Evolutionary conservation across 2,329 filamentous ascomycete species (phyloP).

Genomic region (Hypoxylon sp.): DNA sequence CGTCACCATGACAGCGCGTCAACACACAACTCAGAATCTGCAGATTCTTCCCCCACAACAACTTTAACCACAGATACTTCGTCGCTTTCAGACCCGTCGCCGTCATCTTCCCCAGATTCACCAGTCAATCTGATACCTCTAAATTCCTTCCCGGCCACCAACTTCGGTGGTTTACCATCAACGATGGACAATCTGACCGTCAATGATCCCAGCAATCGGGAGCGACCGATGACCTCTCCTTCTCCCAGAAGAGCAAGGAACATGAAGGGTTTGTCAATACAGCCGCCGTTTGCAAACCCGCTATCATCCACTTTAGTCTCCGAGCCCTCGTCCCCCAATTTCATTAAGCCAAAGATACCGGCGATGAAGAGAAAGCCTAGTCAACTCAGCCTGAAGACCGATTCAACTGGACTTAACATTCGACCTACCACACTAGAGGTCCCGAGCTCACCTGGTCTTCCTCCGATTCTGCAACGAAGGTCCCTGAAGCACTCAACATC

Average conservation of each 20-base stretch:
- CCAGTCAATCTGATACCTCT: constrained; percentile 81
- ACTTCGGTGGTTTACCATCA: constrained; percentile 64
- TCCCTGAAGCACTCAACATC: constrained; percentile 77
- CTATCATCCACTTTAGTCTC: constrained; percentile 68
- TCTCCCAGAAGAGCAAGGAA: constrained; percentile 82
- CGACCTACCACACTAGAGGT: constrained; percentile 66
- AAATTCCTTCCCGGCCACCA: constrained; percentile 75
- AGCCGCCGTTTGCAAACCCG: constrained; percentile 68
- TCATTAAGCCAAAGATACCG: constrained; percentile 84
- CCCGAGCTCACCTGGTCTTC: constrained; percentile 68
- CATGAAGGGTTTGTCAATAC: constrained; percentile 86
- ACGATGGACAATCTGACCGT: constrained; percentile 64
- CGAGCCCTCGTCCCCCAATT: constrained; percentile 80
- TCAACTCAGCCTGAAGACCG: constrained; percentile 82
- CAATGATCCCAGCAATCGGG: constrained; percentile 58
- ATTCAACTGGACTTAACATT: constrained; percentile 69
- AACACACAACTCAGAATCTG: constrained; percentile 84
- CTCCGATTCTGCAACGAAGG: constrained; percentile 72
- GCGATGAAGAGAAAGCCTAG: constrained; percentile 81
- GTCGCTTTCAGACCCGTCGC: constrained; percentile 89
- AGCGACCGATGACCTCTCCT: constrained; percentile 76
- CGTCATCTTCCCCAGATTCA: constrained; percentile 93
- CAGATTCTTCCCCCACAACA: constrained; percentile 94
- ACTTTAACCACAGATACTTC: constrained; percentile 94
- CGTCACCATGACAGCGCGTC: constrained; percentile 84